phyloP scores from a whole-genome alignment of 768 basidiomycete species.

The Trametes elegans region DNA sequence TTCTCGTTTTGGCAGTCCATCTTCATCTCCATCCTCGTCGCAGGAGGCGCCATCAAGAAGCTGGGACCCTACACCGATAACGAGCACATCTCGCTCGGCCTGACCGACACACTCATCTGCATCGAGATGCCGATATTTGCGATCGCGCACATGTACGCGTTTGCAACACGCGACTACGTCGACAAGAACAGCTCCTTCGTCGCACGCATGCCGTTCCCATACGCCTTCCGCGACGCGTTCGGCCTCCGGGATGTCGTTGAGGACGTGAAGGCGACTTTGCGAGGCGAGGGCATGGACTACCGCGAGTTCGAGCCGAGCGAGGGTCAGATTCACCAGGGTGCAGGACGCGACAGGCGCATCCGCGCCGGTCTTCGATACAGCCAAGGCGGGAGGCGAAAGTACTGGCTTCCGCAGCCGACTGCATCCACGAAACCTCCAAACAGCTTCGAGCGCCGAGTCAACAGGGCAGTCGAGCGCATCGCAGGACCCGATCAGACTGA shows the following conservation, averaged over 20 bases:
- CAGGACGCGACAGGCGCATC: slow-evolving; percentile 82
- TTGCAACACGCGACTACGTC: slow-evolving; percentile 86
- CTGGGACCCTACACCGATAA: slow-evolving; percentile 86
- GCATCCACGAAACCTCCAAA: slow-evolving; percentile 39
- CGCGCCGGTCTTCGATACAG: slow-evolving; percentile 90
- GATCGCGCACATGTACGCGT: slow-evolving; percentile 92
- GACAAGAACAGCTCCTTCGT: slow-evolving; percentile 60
- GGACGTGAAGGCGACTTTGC: slow-evolving; percentile 78
- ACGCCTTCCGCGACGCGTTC: slow-evolving; percentile 87
- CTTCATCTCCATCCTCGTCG: slow-evolving; percentile 83
- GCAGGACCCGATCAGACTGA: slow-evolving; percentile 44
- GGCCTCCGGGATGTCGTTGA: slow-evolving; percentile 84
- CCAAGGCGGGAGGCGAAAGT: slow-evolving; percentile 88
- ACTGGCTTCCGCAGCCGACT: slow-evolving; percentile 84
- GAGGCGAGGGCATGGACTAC: slow-evolving; percentile 92
- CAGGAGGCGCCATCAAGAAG: slow-evolving; percentile 67
- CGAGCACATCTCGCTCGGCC: slow-evolving; percentile 86
- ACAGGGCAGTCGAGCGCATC: slow-evolving; percentile 40
- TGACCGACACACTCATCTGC: slow-evolving; percentile 91
- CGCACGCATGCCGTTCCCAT: slow-evolving; percentile 85
- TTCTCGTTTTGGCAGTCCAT: slow-evolving; percentile 99
- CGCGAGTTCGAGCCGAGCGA: slow-evolving; percentile 96
- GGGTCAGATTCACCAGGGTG: slow-evolving; percentile 88
- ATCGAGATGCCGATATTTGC: slow-evolving; percentile 98
- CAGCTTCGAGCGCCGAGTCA: slow-evolving; percentile 40